Base-by-base conservation (phyloP, 106 monocot genomes). In the Gastrodia elata region DNA sequence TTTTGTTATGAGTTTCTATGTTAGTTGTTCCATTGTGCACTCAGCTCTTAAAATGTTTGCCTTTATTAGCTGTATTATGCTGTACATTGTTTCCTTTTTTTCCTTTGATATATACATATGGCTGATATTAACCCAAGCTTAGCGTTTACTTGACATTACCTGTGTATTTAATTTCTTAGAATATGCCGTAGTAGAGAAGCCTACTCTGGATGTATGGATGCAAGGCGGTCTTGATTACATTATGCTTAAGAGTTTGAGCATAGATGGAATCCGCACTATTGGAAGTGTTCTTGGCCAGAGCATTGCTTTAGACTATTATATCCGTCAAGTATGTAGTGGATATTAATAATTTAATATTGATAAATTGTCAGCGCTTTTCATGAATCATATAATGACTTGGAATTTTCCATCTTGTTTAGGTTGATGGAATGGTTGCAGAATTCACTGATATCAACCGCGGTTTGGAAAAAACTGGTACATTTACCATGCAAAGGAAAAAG, bases 271-370 rank as follows among this genome's bases (percentile, higher is more conserved):
- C 64, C 85, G 89, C 56, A 89, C 89, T 14, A 86, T 89, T 81
- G 89, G 89, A 71, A 89, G 89, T 86, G 89, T 89, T 74, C 83
- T 89, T 73, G 85, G 89, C 34, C 89, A 89, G 78, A 89, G 89
- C 71, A 86, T 89, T 64, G 89, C 89, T 43, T 83, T 89, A 49
- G 89, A 89, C 76, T 81, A 86, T 55, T 89, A 89, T 65, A 79
- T 86, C 70, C 80, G 89, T 15, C 85, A 89, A 49, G 89, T 89
- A 84, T 72, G 77, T 71, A 13, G 0, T 11, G 2, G 2, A 69
- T 25, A 3, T n/a, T n/a, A 64, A 64, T 35, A 58, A 64, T 46
- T 77, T 22, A 24, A 65, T 18, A 67, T n/a, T 67, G 20, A 36
- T 37, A 57, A 64, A 55, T 39, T 55, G 22, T 52, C 8, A 67